Evolutionary conservation across 352 stramenopile species (phyloP).

Genomic region (Phytophthora sojae): DNA sequence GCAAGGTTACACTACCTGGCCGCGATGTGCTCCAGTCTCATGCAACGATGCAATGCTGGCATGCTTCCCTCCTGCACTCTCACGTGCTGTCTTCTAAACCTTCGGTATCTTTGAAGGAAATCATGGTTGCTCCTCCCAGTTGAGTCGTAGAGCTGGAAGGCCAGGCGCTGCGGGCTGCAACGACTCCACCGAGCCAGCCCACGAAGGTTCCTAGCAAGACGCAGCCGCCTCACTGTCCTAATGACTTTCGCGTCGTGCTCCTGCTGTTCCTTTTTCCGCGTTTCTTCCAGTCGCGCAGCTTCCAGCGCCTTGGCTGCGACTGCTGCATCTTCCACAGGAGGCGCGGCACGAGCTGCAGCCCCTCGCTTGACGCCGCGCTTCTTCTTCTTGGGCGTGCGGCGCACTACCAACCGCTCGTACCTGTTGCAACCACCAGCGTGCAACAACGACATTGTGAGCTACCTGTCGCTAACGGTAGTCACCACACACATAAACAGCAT

Average conservation of each 20-base stretch:
- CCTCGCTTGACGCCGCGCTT: conserved; percentile 9
- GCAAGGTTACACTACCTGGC: conserved; percentile 28
- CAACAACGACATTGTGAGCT: not conserved
- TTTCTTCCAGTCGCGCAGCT: conserved; percentile 12
- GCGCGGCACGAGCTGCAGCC: not conserved
- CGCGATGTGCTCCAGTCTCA: conserved; percentile 36
- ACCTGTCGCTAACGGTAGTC: not conserved
- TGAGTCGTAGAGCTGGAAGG: conserved; percentile 22
- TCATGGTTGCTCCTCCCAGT: conserved; percentile 6
- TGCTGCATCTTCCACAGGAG: not conserved
- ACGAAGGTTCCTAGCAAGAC: conserved; percentile 34
- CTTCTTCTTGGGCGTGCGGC: conserved; percentile 22
- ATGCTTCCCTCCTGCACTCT: not conserved
- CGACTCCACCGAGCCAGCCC: conserved; percentile 24
- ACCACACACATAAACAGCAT: not conserved
- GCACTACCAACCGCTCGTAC: conserved; percentile 47
- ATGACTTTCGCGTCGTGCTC: conserved; percentile 9
- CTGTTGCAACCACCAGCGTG: conserved; percentile 9
- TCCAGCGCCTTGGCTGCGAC: conserved; percentile 1
- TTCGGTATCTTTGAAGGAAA: conserved; percentile 20
- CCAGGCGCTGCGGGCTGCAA: conserved; percentile 26
- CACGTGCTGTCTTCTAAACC: not conserved
- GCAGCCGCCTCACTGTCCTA: conserved; percentile 21
- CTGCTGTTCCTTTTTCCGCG: conserved; percentile 9
- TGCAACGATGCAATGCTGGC: conserved; percentile 1